Base-by-base conservation (phyloP, 805 yeast species). In the Metschnikowia hibisci region DNA sequence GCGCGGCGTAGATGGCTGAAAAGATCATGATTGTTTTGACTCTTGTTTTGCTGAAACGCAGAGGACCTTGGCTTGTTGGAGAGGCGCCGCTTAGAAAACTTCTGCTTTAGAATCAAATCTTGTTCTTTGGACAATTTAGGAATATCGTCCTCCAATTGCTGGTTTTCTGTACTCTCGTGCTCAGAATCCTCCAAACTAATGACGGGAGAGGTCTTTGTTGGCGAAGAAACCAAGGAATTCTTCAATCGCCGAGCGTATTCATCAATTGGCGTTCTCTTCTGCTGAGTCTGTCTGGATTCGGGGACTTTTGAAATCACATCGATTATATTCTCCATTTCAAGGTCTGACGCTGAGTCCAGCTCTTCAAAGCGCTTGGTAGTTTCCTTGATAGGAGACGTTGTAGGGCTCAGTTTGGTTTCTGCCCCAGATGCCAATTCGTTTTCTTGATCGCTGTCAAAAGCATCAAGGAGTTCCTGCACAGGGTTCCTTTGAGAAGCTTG, bases 1-100 rank as follows among this genome's bases (percentile, higher is more conserved):
- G 76, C 76, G 35, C 60, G 62, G 46, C 67, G 66, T 45, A 78
- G 61, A 9, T 57, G 56, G 9, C 51, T 45, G 34, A 73, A 62
- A 28, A 77, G 56, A 11, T 58, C 62, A 15, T 44, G 46, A 5
- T 42, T 47, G 4, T 38, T 41, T 12, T 37, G 37, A 29, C 31
- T 32, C 35, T 32, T 12, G 34, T 33, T 36, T 15, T 35, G 28
- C 32, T 37, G 45, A 32, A 45, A 36, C 16, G 40, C 20, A 10
- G 26, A 15, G 2, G 32, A 11, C 30, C 41, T 31, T 8, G 27
- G 32, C 11, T 47, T 47, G 13, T 33, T 6, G 3, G 32, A 26
- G 12, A 51, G 40, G 28, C 53, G 57, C 41, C 55, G 59, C 41
- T 52, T 59, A 10, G 62, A 56, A 43, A 62, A 65, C 39, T 58